Evolutionary conservation across 1,284 basidiomycete genomes (phyloP), one percentile per base, ranked within the genome.

Genomic region (Sporisorium iseilematis-ciliati): DNA sequence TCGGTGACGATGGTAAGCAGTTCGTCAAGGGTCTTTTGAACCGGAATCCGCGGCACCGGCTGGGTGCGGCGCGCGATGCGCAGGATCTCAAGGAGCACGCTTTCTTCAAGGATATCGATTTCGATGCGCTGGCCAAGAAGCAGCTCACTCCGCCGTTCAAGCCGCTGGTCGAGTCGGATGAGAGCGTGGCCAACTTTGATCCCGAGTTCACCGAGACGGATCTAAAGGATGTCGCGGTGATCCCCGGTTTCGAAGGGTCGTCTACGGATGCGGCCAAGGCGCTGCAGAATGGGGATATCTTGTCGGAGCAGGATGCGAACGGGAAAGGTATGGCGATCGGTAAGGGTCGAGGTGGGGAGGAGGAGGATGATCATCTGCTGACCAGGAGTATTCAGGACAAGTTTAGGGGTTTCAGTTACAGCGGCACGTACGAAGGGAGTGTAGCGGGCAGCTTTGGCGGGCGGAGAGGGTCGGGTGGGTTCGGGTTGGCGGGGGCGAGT

Each of bases 1-100:
- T 99, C 81, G 92, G 92, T 68, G 97, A 99, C 81, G 95, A 98
- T 65, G 97, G 97, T 60, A 99, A 99, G 88, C 93, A 97, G 87
- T 99, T 99, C 80, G 97, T 99, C 83, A 99, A 99, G 87, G 95
- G 94, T 66, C 91, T 99, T 49, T 89, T 99, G 54, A 99, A 98
- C 87, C 91, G 97, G 52, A 99, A 99, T 86, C 97, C 97, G 5
- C 95, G 94, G 83, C 94, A 98, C 85, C 93, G 97, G 29, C 89
- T 99, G 1, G 97, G 97, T 18, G 93, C 96, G 0, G 89, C 90
- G 61, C 90, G 93, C 38, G 97, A 97, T 83, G 91, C 97, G 0
- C 93, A 89, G 62, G 96, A 99, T 82, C 90, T 99, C 68, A 99
- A 97, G 85, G 94, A 94, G 81, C 97, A 99, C 83, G 88, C 94